Conservation (phyloP, 805 yeast genomes). For the Cyberlindnera subsufficiens region DNA sequence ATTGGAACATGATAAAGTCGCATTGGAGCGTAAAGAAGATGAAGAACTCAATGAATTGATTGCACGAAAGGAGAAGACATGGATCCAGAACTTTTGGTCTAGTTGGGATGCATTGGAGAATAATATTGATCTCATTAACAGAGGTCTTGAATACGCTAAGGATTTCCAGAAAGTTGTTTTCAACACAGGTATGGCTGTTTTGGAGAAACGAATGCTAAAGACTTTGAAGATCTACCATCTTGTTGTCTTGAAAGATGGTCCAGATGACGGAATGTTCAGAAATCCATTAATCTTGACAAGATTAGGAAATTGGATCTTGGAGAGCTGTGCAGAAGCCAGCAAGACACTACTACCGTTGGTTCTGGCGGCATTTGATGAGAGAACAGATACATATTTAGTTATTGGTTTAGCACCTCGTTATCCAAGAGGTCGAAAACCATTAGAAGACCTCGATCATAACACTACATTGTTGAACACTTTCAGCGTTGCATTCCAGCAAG, state of each 20-base stretch:
- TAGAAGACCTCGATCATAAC: conserved; percentile 27
- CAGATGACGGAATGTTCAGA: conserved; percentile 67
- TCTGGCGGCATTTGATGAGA: conserved; percentile 72
- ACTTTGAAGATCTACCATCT: conserved; percentile 75
- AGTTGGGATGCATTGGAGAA: conserved; percentile 60
- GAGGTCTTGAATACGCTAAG: conserved; percentile 84
- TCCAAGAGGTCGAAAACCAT: conserved; percentile 40
- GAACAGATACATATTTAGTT: conserved; percentile 74
- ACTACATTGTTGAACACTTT: conserved; percentile 67
- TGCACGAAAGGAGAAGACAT: conserved; percentile 45
- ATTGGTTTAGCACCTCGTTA: conserved; percentile 85
- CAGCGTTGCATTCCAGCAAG: conserved; percentile 86
- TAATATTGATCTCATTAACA: conserved; percentile 44
- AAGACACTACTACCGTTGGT: conserved; percentile 70
- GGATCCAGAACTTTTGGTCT: conserved; percentile 72
- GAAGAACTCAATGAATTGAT: conserved; percentile 29
- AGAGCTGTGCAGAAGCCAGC: conserved; percentile 78
- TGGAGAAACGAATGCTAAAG: conserved; percentile 77
- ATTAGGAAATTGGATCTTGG: conserved; percentile 87
- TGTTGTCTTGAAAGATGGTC: conserved; percentile 86
- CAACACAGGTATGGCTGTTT: conserved; percentile 80
- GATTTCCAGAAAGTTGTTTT: conserved; percentile 76
- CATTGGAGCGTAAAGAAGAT: conserved; percentile 14
- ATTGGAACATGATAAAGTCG: conserved; percentile 57
- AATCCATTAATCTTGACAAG: conserved; percentile 84